These are phyloP conservation scores for Lachancea sp. DNA, from an alignment of 805 yeast genomes.

Conservation along the genomic window DNA sequence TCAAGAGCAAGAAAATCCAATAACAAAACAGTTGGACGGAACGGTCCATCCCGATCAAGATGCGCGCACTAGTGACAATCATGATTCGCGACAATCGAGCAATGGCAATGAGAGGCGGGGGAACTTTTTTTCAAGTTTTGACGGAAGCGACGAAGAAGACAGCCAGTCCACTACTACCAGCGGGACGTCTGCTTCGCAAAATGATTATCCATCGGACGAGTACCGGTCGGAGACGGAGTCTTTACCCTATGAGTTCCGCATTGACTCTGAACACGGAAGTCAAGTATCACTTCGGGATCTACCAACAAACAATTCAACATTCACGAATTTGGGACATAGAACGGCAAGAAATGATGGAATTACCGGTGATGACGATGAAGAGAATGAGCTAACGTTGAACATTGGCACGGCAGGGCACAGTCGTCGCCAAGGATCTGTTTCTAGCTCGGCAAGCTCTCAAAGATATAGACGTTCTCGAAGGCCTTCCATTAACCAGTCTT, in stretches of 20 bases:
- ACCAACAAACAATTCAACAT: conserved; percentile 4
- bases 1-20: neutral
- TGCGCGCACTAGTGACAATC: neutral
- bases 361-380: conserved; percentile 5
- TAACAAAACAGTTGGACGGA: neutral
- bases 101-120: conserved; percentile 8
- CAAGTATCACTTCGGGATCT: conserved; percentile 21
- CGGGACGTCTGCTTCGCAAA: conserved; percentile 9
- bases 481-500: neutral
- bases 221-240: conserved; percentile 20
- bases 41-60: neutral
- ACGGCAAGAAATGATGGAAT: neutral
- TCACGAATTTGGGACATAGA: neutral
- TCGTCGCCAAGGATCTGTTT: conserved; percentile 16
- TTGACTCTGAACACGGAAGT: conserved; percentile 26
- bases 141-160: conserved; percentile 16
- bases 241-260: conserved; percentile 29
- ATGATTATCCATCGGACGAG: conserved; percentile 3
- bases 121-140: conserved; percentile 16
- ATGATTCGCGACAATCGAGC: neutral
- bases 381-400: conserved; percentile 18
- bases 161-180: conserved; percentile 5
- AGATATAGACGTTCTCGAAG: conserved; percentile 3
- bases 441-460: conserved; percentile 7
- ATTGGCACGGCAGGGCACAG: conserved; percentile 16